Base-by-base conservation (phyloP, 169 alveolate genomes). In the Fabrea salina region DNA sequence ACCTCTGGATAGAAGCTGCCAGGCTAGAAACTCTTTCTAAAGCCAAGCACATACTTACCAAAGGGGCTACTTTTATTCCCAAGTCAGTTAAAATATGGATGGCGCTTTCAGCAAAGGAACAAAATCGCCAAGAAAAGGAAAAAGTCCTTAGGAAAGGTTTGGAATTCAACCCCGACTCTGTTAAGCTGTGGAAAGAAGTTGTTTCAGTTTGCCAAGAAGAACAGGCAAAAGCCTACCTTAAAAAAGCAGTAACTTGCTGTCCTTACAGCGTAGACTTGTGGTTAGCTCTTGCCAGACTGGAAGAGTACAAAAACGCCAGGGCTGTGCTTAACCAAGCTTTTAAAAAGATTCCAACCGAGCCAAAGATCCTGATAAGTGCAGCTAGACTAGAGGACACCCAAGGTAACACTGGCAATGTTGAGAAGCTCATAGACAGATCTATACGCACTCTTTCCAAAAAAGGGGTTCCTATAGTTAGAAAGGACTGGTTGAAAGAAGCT, bases 1-100 rank as follows among this genome's bases (percentile, higher is more conserved):
- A 98, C 91, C 94, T 99, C 13, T 98, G 99, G 99, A 88, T 97
- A 39, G 99, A 99, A 89, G 99, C 99, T 8, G 98, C 99, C 13
- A 92, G 99, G 41, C 85, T 99, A 68, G 98, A 97, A 79, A 96
- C 98, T 70, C 97, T 98, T 11, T 97, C 94, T 56, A 92, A 96
- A 68, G 98, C 98, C 6, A 95, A 97, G 84, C 95, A 96, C 7
- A 94, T 98, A 25, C 83, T 98, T 50, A 98, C 98, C 2, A 94
- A 96, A 82, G 99, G 98, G 4, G 89, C 97, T 22, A 51, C 47
- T n/a, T 80, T 78, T 56, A 72, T 89, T 8, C 96, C 96, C 4
- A 85, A 88, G 66, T 85, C 95, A 47, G 90, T 92, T 39, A 98
- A 97, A 54, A 83, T 99, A 30, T 99, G 99, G 99, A 76, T 98